These are phyloP conservation scores for Diaporthe batatas DNA, from an alignment of 2,329 filamentous ascomycete species.

Conservation along the genomic window DNA sequence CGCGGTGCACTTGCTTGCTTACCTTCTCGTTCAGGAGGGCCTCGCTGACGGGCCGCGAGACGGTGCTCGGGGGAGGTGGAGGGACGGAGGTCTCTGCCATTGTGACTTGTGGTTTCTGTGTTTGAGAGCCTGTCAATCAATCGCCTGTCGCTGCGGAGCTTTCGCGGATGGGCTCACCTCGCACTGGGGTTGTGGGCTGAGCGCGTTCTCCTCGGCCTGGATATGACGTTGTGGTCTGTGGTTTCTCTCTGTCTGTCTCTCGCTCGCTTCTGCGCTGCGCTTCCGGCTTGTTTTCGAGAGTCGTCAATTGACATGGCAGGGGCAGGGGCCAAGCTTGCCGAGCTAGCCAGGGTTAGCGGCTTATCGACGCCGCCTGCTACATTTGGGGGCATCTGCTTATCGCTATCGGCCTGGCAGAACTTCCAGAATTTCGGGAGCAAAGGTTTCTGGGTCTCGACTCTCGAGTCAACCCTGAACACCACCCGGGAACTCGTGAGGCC, in stretches of 20 bases:
- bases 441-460: slow-evolving; percentile 14
- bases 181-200: slow-evolving; percentile 41
- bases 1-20: slow-evolving; percentile 51
- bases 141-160: slow-evolving; percentile 32
- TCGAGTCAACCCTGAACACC: not conserved
- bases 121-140: slow-evolving; percentile 46
- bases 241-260: slow-evolving; percentile 35
- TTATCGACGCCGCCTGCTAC: slow-evolving; percentile 38
- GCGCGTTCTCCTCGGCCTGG: slow-evolving; percentile 36
- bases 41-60: slow-evolving; percentile 93
- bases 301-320: slow-evolving; percentile 37
- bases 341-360: slow-evolving; percentile 33
- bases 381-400: slow-evolving; percentile 3
- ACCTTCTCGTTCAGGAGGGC: slow-evolving; percentile 99
- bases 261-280: slow-evolving; percentile 30
- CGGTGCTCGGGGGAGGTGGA: slow-evolving; percentile 71
- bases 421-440: slow-evolving; percentile 31
- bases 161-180: slow-evolving; percentile 36
- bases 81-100: slow-evolving; percentile 69
- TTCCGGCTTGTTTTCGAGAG: slow-evolving; percentile 42
- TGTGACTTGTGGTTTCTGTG: slow-evolving; percentile 47
- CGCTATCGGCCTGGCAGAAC: slow-evolving; percentile 33
- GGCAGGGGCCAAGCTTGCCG: slow-evolving; percentile 30
- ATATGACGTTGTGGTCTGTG: slow-evolving; percentile 43
- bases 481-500: not conserved